Evolutionary conservation across 495 filamentous ascomycete genomes (phyloP), one percentile per base, ranked within the genome.

Genomic region (Aspergillus bertholletiae): DNA sequence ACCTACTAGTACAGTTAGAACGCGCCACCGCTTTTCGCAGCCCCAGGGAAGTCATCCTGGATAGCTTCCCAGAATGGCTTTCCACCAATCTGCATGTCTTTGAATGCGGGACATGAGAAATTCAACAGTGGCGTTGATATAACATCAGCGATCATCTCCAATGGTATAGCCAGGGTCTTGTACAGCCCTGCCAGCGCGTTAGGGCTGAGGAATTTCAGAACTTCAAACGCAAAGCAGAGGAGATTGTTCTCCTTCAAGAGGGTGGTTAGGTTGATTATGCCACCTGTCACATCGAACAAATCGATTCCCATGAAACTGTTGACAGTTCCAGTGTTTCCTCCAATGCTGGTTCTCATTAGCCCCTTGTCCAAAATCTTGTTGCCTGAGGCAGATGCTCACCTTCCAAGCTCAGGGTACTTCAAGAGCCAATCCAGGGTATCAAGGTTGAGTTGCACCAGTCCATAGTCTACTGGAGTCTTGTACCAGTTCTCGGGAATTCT

Each of bases 401-500:
- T 62, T 43, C 63, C 58, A 43, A 76, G 57, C 32, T 80, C 74
- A 7, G 68, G 68, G 39, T 78, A 67, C 43, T 66, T 63, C 3
- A 43, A 7, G 11, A 73, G 55, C 59, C 67, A 80, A 3, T 58
- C 64, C 49, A 78, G 62, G 3, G 68, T 65, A 52, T 81, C 77
- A 18, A 72, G 28, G 30, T 78, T 74, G 7, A 74, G 56, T 6
- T 61, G 54, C n/a, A 72, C 34, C 2, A 69, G 55, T 7, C 65
- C 68, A 45, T 74, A 70, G 48, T 75, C 74, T 0, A 67, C 53
- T 18, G 72, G 63, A 4, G 79, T 74, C 44, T 76, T 78, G 66
- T 84, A 85, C 82, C 80, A 86, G 56, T 86, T 86, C 24, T 81
- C 71, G 0, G 84, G 83, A 35, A 83, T 82, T 17, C 67, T 62